These are phyloP conservation scores for Aspergillus hortae DNA, from an alignment of 2,329 filamentous ascomycete genomes.

Conservation along the genomic window DNA sequence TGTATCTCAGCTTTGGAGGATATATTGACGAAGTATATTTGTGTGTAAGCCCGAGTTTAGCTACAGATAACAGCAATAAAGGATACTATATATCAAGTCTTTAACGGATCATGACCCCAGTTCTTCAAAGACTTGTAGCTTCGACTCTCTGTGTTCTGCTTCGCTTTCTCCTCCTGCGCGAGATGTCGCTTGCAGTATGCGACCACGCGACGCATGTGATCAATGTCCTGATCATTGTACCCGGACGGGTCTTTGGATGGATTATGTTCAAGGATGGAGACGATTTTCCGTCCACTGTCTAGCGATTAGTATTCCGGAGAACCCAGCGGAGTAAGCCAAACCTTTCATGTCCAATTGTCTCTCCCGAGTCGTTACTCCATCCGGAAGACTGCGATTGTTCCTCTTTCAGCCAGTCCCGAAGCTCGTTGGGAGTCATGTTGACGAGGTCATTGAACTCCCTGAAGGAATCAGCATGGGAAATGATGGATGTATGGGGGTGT, in stretches of 20 bases:
- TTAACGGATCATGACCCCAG: constrained; percentile 56
- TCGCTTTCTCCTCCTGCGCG: constrained; percentile 59
- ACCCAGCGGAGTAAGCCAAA: constrained; percentile 12
- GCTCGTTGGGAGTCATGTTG: constrained; percentile 61
- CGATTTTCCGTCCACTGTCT: constrained; percentile 58
- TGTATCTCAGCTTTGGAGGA: too few species aligned
- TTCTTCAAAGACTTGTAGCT: constrained; percentile 61
- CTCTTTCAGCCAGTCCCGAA: constrained; percentile 59
- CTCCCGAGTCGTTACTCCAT: constrained; percentile 58
- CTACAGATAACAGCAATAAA: background rate
- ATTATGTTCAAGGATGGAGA: constrained; percentile 61
- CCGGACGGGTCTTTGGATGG: constrained; percentile 54
- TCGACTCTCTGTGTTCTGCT: constrained; percentile 53
- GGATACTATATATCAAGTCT: constrained; percentile 20
- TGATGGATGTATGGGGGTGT: background rate
- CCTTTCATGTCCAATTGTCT: constrained; percentile 62
- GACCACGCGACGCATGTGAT: constrained; percentile 62
- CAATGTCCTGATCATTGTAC: constrained; percentile 56
- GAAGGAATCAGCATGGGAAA: constrained; percentile 16
- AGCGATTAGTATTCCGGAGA: background rate
- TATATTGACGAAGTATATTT: too few species aligned
- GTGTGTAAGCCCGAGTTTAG: too few species aligned
- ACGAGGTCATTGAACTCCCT: constrained; percentile 64
- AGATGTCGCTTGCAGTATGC: constrained; percentile 65
- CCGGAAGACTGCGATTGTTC: constrained; percentile 58